Percentiles rank a stretch among this genome's conserved stretches.
phyloP scores from a whole-genome alignment of 75 land plant species.

The Cunninghamia lanceolata region DNA sequence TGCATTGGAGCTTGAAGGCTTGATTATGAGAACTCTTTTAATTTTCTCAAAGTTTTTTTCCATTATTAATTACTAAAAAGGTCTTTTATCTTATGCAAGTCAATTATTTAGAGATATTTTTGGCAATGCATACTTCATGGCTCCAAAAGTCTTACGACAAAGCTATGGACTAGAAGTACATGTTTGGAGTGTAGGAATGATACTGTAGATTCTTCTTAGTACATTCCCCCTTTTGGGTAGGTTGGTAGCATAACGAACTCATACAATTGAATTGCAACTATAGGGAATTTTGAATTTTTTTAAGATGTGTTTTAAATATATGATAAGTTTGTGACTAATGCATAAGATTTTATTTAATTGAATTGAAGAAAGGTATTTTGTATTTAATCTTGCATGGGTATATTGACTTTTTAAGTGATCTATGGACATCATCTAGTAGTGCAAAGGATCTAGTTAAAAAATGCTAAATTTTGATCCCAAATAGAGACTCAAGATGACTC shows the following conservation, averaged over 20 bases:
- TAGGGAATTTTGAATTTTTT: not conserved
- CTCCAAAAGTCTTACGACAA: slow-evolving; percentile 66
- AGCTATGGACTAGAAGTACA: slow-evolving; percentile 73
- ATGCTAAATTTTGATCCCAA: slow-evolving; percentile 67
- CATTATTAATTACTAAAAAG: no score
- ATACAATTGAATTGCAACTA: not conserved
- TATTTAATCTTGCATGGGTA: slow-evolving; percentile 66
- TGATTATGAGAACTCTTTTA: not conserved
- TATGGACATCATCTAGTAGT: slow-evolving; percentile 74
- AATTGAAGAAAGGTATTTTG: slow-evolving; percentile 83
- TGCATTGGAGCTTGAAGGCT: not conserved
- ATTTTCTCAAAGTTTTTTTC: not conserved
- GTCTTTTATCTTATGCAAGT: slow-evolving; percentile 22
- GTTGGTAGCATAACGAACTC: slow-evolving; percentile 13
- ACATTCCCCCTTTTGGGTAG: slow-evolving; percentile 78
- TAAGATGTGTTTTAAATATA: not conserved
- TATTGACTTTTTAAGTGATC: slow-evolving; percentile 80
- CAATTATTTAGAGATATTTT: slow-evolving; percentile 68
- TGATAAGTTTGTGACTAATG: not conserved
- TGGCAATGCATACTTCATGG: slow-evolving; percentile 75
- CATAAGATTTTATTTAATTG: slow-evolving; percentile 17
- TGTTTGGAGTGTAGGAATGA: slow-evolving; percentile 73
- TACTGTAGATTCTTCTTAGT: slow-evolving; percentile 66
- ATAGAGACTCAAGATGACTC: slow-evolving; percentile 61
- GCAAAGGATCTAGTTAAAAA: slow-evolving; percentile 84